Evolutionary conservation across 192 early-diverging fungal species (phyloP), one percentile per base, ranked within the genome.

Genomic region (Backusella sp.): DNA sequence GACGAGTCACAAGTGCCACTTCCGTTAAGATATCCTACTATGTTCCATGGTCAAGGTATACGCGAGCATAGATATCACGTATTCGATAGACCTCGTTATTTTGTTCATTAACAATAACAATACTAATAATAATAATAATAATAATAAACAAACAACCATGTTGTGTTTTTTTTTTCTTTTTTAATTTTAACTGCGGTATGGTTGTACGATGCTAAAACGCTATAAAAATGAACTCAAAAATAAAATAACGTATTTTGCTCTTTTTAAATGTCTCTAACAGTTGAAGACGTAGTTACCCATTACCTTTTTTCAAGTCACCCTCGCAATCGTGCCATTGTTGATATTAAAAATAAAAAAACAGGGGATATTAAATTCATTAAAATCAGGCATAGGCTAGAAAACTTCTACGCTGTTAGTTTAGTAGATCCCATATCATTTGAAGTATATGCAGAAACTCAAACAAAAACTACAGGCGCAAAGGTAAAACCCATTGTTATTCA

Each of bases 21-120:
- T 28, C 85, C 74, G 23, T 78, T 89, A 72, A 88, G 88, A 39
- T 95, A 90, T 87, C 93, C 93, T 23, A 67, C 70, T 17, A 84
- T 86, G 71, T 95, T 95, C 84, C 83, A 87, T 59, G 91, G 90
- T 56, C 73, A 86, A 53, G 93, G 93, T 6, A 78, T 93, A 49
- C 91, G 92, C 44, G 88, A 88, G 1, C 93, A 95, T 76, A 85
- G 82, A 23, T 95, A 91, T 85, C 92, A 95, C 76, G 93, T 94
- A 34, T 92, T 93, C 77, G 86, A 93, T 44, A 90, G 89, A 76
- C 92, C 93, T 23, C 86, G 90, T 42, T 94, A 94, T 83, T 94
- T 82, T 72, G 86, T 46, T 36, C 76, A 77, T 36, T 77, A 77
- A 49, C n/a, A 49, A 49, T 17, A 17, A 44, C 4, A 4, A 44